Evolutionary conservation across 371 early-diverging fungal species (phyloP), one percentile per base, ranked within the genome.

Genomic region (Hamiltosporidium magnivora): DNA sequence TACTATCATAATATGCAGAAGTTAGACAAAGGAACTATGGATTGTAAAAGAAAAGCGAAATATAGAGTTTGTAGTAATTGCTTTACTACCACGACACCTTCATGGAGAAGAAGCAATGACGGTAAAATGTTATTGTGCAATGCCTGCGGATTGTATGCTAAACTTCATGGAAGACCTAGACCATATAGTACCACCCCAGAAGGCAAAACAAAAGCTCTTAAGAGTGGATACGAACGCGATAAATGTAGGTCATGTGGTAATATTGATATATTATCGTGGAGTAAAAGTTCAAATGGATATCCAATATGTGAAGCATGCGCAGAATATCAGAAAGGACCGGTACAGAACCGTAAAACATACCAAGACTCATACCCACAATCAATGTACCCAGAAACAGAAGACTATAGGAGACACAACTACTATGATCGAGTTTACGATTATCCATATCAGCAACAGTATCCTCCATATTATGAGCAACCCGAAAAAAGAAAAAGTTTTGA

Each of bases 141-240:
- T 71, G 83, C 83, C 0, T 83, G 83, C 58, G 81, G 83, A 43
- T 68, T 83, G 40, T 83, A 83, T 69, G 73, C 77, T 53, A 83
- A 78, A 63, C 64, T 79, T 1, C 83, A 83, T 53, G 78, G 78
- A 3, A 74, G 70, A 61, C 58, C 73, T 11, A 63, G 83, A 37
- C 81, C 81, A 25, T 83, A 69, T 69, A 68, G 69, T 44, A 64
- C 74, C 11, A 77, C 72, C 1, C 46, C 77, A 11, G 79, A 76
- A 37, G 83, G 80, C 1, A 80, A 68, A 64, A 80, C 80, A 44
- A 79, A 79, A 58, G 79, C 78, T 8, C 42, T 80, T 4, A 83
- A 83, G 67, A 73, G 64, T 25, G 70, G 64, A 37, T 69, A 59
- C 39, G 73, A 76, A 52, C 77, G 69, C 59, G 68, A 62, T 25